Base-by-base conservation (phyloP, 192 early-diverging fungal species). In the Coemansia sp. region DNA sequence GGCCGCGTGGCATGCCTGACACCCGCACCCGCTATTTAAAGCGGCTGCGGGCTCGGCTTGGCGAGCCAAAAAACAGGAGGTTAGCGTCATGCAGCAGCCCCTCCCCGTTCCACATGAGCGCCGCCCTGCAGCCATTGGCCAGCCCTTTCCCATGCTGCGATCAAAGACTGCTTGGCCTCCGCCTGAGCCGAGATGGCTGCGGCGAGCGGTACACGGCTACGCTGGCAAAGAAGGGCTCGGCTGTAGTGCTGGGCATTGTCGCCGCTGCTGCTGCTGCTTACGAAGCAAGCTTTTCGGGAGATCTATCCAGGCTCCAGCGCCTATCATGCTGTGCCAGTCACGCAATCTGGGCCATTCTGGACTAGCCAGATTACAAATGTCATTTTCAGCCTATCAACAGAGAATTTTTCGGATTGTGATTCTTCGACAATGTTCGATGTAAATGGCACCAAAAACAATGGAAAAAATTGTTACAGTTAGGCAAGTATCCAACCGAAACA, bases 41-140 rank as follows among this genome's bases (percentile, higher is more conserved):
- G 53, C 53, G 14, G 24, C 59, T 50, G 49, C 59, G 49, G 47
- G 59, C 59, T 50, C 25, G 29, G 21, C 59, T 50, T 22, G 47
- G 21, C 59, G 43, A 61, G 57, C 32, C 57, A 23, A 21, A 19
- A 49, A 21, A 49, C 12, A 19, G 41, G 12, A 43, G 41, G 41
- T 1, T 9, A 15, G 41, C 47, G 47, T 49, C 47, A 49, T 49
- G 57, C 57, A 59, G 12, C 24, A 57, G 59, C 45, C n/a, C 35
- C 59, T 54, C 59, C 45, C 23, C 59, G 27, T 50, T 60, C 59
- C 59, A 50, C 59, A 50, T 50, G 59, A 47, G 53, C 53, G 53
- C 25, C 53, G 53, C 53, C 24, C 10, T 8, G 41, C 59, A 25
- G 59, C 14, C 59, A 61, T 61, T 61, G 59, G 59, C 59, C 59